Base-by-base conservation (phyloP, 2,329 filamentous ascomycete genomes). In the Claviceps arundinis region DNA sequence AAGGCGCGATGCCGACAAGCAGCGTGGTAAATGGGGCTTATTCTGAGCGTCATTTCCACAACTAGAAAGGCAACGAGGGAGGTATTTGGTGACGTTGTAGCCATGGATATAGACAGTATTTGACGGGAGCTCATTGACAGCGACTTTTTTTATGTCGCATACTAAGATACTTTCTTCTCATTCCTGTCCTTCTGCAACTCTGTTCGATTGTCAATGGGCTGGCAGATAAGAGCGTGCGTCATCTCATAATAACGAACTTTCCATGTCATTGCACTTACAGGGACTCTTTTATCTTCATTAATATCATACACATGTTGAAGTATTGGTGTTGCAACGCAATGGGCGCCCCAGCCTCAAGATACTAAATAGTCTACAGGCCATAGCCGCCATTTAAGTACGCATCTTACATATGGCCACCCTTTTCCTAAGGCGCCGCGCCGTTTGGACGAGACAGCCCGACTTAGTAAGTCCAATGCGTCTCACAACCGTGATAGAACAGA, bases 21-120 rank as follows among this genome's bases (percentile, higher is more conserved):
- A 71, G 55, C 67, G 71, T 17, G 69, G 71, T 19, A 68, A 73
- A 49, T 77, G 74, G 74, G 73, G 73, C 4, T 59, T 77, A 48
- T 77, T 77, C 59, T 77, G 56, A 65, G 51, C 8, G n/a, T 37
- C 5, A 30, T 30, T 30, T 30, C 26, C 8, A 30, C 26, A 30
- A 30, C 26, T 30, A 30, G 8, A 11, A 11, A 11, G 26, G 26
- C 26, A 30, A 9, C 8, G 26, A 30, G 26, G 26, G 26, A 30
- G 26, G 8, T 30, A 11, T 30, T 30, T 30, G 3, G 26, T 30
- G 8, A 30, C 8, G 26, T 30, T 30, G 26, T 30, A 8, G 26
- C 26, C 26, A 30, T 30, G 26, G 7, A 30, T 9, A 30, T 30
- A 30, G 26, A 30, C 26, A 30, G 26, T 11, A 30, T 30, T 30